A percentile compares a stretch with the other conserved stretches of the same genome.
These are phyloP conservation scores for Cucurbita pepo DNA, from an alignment of 306 rosid species.

Conservation along the genomic window DNA sequence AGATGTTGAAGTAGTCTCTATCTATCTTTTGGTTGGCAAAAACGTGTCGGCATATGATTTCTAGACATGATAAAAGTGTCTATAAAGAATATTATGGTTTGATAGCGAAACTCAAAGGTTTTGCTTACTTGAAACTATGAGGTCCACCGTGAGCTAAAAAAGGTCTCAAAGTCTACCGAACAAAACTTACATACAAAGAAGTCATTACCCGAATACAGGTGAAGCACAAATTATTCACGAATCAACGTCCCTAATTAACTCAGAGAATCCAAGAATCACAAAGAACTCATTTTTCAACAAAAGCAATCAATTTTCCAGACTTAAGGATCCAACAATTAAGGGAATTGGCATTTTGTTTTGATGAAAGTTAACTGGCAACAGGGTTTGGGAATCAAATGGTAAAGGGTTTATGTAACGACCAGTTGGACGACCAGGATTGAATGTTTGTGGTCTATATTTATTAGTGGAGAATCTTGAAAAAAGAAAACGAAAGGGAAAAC, in stretches of 20 bases:
- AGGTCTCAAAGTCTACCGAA: no score
- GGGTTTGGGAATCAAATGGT: neutral
- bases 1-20: no score
- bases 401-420: neutral
- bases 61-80: no score
- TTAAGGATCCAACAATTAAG: neutral
- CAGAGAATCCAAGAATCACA: neutral
- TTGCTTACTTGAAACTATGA: no score
- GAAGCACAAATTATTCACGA: neutral
- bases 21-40: no score
- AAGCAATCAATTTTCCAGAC: neutral
- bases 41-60: no score
- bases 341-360: neutral
- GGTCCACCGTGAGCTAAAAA: no score
- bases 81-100: no score
- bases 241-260: neutral
- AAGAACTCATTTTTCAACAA: neutral
- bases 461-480: constrained; percentile 2
- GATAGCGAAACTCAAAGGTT: no score
- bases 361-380: neutral
- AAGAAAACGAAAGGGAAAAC: neutral
- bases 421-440: neutral
- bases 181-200: no score
- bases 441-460: neutral
- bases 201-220: neutral